phyloP scores from a whole-genome alignment of 2,329 filamentous ascomycete species.

The Geosmithia morbida region DNA sequence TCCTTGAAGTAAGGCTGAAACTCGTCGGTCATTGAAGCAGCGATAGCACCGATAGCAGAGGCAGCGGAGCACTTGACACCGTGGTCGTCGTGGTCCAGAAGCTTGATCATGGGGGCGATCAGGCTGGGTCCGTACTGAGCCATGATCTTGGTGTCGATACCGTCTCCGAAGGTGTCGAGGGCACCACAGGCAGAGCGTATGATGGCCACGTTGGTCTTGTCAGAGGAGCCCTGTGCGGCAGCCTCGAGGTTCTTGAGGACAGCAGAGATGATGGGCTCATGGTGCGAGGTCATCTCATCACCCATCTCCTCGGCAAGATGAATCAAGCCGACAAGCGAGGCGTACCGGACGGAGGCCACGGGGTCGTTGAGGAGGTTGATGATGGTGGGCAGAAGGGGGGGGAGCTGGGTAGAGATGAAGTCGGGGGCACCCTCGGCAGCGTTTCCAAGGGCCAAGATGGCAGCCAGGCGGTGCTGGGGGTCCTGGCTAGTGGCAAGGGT shows the following conservation, averaged over 20 bases:
- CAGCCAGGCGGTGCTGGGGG: slow-evolving; percentile 72
- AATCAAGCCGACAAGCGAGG: slow-evolving; percentile 75
- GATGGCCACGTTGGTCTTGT: slow-evolving; percentile 69
- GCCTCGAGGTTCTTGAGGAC: slow-evolving; percentile 82
- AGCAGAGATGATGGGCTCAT: slow-evolving; percentile 69
- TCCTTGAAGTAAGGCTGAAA: slow-evolving; percentile 88
- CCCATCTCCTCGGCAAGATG: slow-evolving; percentile 86
- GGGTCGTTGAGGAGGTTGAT: slow-evolving; percentile 71
- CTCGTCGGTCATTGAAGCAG: slow-evolving; percentile 64
- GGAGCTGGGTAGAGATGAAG: slow-evolving; percentile 88
- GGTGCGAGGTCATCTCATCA: slow-evolving; percentile 76
- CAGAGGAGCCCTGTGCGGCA: slow-evolving; percentile 52
- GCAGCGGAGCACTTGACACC: slow-evolving; percentile 84
- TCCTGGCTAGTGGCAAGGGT: slow-evolving; percentile 63
- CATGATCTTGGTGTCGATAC: slow-evolving; percentile 66
- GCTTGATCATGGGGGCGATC: slow-evolving; percentile 68
- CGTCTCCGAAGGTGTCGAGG: slow-evolving; percentile 81
- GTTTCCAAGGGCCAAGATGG: slow-evolving; percentile 83
- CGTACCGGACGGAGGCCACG: slow-evolving; percentile 73
- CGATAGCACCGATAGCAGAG: slow-evolving; percentile 81
- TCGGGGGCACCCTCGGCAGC: slow-evolving; percentile 94
- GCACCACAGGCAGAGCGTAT: slow-evolving; percentile 83
- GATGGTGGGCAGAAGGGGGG: slow-evolving; percentile 72
- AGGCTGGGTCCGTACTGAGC: slow-evolving; percentile 69
- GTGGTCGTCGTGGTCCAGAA: slow-evolving; percentile 73